Percentiles rank a stretch among this genome's conserved stretches.
These are phyloP conservation scores for Talaromyces funiculosus DNA, from an alignment of 2,329 filamentous ascomycete species.

Conservation along the genomic window DNA sequence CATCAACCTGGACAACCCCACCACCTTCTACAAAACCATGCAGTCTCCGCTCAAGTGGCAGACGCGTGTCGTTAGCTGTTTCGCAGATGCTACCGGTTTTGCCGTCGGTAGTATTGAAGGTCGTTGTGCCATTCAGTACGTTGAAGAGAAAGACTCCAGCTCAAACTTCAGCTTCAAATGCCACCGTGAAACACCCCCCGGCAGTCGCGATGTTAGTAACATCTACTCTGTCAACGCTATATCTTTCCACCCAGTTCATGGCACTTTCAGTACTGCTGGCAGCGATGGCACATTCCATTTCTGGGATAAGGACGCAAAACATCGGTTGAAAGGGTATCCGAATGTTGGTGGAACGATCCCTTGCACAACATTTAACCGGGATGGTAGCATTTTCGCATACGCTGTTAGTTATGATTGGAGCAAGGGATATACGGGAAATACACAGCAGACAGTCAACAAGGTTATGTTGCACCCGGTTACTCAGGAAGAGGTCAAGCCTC, in stretches of 20 bases:
- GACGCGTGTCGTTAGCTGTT: slow-evolving; percentile 91
- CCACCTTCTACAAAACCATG: slow-evolving; percentile 90
- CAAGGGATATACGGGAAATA: slow-evolving; percentile 89
- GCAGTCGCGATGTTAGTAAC: slow-evolving; percentile 64
- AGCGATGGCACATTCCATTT: slow-evolving; percentile 82
- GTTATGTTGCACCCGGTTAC: slow-evolving; percentile 76
- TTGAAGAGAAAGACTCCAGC: slow-evolving; percentile 87
- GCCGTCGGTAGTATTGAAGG: slow-evolving; percentile 96
- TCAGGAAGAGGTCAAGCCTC: slow-evolving; percentile 58
- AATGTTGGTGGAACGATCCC: slow-evolving; percentile 81
- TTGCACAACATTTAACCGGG: slow-evolving; percentile 83
- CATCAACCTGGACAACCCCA: slow-evolving; percentile 80
- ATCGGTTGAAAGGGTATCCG: slow-evolving; percentile 83
- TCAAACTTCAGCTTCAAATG: slow-evolving; percentile 99
- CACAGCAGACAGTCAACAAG: slow-evolving; percentile 62
- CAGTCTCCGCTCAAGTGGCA: slow-evolving; percentile 98
- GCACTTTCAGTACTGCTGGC: slow-evolving; percentile 96
- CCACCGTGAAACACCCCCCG: slow-evolving; percentile 72
- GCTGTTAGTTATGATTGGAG: slow-evolving; percentile 97
- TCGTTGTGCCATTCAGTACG: slow-evolving; percentile 95
- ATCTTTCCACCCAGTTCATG: slow-evolving; percentile 92
- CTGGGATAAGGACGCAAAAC: slow-evolving; percentile 83
- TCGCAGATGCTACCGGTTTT: slow-evolving; percentile 84
- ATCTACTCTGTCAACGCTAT: slow-evolving; percentile 97
- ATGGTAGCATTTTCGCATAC: slow-evolving; percentile 78